Evolutionary conservation across 768 basidiomycete species (phyloP).

Genomic region (Kwoniella bestiolae): DNA sequence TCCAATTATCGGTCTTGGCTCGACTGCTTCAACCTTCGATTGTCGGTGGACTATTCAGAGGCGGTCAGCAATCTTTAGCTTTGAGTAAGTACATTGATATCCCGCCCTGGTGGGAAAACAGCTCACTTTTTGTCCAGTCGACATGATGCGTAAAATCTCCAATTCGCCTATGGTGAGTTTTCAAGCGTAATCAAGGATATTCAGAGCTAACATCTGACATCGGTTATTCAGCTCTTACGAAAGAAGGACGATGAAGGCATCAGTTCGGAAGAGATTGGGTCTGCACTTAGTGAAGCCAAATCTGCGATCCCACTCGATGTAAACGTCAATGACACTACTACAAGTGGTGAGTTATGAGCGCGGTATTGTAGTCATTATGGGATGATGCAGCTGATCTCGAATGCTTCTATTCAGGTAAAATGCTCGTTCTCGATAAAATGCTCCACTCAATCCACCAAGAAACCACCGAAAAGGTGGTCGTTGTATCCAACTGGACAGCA

Average conservation of each 20-base stretch:
- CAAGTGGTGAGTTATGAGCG: constrained; percentile 69
- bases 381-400: neutral
- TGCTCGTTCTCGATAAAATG: constrained; percentile 47
- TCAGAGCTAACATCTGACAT: neutral
- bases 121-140: constrained; percentile 58
- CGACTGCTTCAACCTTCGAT: constrained; percentile 74
- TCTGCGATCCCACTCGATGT: constrained; percentile 49
- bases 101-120: neutral
- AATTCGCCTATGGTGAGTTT: constrained; percentile 82
- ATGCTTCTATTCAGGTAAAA: constrained; percentile 42
- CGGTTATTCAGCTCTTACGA: constrained; percentile 34
- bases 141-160: constrained; percentile 82
- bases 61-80: constrained; percentile 65
- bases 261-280: constrained; percentile 53
- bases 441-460: constrained; percentile 50
- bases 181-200: neutral
- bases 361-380: neutral
- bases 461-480: constrained; percentile 90
- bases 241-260: constrained; percentile 74
- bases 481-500: constrained; percentile 91
- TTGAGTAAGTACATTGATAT: constrained; percentile 49
- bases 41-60: constrained; percentile 70
- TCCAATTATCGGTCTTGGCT: constrained; percentile 79
- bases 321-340: constrained; percentile 64
- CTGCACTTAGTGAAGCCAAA: constrained; percentile 33